Evolutionary conservation across 164 flowering plant species (phyloP).

Genomic region (Platanus orientalis): DNA sequence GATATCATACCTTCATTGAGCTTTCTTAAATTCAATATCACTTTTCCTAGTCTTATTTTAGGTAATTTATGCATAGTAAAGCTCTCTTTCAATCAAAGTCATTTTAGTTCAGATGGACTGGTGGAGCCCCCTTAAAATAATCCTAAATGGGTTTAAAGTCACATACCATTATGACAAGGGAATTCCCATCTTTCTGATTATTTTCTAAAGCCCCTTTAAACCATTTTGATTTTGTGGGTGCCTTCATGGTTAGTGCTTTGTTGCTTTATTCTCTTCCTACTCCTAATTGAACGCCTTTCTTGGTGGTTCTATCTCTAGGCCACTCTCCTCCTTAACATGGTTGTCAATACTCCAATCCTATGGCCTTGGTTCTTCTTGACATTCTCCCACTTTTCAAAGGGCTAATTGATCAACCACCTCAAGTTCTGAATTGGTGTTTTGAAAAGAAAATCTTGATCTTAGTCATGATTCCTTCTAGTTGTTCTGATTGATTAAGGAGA

Average conservation of each 20-base stretch:
- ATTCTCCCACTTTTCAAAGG: slow-evolving; percentile 14
- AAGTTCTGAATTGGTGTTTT: slow-evolving; percentile 15
- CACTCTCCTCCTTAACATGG: slow-evolving; percentile 25
- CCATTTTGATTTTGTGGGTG: slow-evolving; percentile 31
- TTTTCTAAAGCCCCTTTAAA: slow-evolving; percentile 11
- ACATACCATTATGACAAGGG: slow-evolving; percentile 32
- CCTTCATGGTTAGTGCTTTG: slow-evolving; percentile 25
- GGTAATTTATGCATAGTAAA: neutral
- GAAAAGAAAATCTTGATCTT: slow-evolving; percentile 22
- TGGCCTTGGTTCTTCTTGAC: slow-evolving; percentile 30
- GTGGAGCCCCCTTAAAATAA: slow-evolving; percentile 24
- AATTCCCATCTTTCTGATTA: slow-evolving; percentile 22
- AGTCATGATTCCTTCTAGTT: slow-evolving; percentile 16
- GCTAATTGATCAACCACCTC: slow-evolving; percentile 24
- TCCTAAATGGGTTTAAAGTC: slow-evolving; percentile 27
- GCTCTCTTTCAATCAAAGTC: slow-evolving; percentile 23
- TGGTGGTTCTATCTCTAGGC: slow-evolving; percentile 25
- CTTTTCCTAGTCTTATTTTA: neutral
- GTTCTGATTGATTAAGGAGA: neutral
- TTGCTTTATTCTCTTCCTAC: slow-evolving; percentile 31
- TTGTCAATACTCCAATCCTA: slow-evolving; percentile 24
- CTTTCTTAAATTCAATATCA: neutral
- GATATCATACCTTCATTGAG: slow-evolving; percentile 16
- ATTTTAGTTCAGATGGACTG: slow-evolving; percentile 10
- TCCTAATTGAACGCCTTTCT: slow-evolving; percentile 20